Conservation (phyloP, 768 basidiomycete genomes). For the Collybia mongolica region DNA sequence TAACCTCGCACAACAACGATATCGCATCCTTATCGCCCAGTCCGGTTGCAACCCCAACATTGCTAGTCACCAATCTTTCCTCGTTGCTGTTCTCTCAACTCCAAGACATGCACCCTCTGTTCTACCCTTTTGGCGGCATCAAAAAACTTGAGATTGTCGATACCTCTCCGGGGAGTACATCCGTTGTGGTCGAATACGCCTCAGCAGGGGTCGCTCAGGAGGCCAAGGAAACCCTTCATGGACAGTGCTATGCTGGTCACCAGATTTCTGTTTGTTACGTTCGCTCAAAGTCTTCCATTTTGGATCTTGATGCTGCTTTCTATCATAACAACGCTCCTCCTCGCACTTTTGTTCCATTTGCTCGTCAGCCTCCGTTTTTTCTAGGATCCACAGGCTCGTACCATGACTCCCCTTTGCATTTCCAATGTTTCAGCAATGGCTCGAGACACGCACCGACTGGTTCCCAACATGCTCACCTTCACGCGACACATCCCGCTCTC, state of each 20-base stretch:
- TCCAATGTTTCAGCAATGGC: slow-evolving; percentile 9
- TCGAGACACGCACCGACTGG: background rate
- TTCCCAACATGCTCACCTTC: slow-evolving; percentile 7
- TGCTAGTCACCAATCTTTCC: slow-evolving; percentile 68
- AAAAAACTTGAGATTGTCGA: slow-evolving; percentile 57
- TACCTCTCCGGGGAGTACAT: slow-evolving; percentile 40
- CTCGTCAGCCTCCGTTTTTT: slow-evolving; percentile 12
- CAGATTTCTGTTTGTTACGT: slow-evolving; percentile 35
- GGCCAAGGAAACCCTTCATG: slow-evolving; percentile 59
- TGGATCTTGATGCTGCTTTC: slow-evolving; percentile 13
- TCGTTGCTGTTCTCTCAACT: slow-evolving; percentile 63
- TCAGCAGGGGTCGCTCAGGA: slow-evolving; percentile 55
- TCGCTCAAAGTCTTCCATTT: slow-evolving; percentile 17
- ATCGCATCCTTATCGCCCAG: slow-evolving; percentile 29
- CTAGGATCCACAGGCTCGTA: slow-evolving; percentile 10
- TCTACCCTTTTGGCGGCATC: slow-evolving; percentile 70
- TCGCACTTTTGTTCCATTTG: slow-evolving; percentile 11
- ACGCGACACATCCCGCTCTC: slow-evolving; percentile 14
- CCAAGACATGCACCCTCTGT: slow-evolving; percentile 69
- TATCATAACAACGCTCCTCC: slow-evolving; percentile 13
- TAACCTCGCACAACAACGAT: slow-evolving; percentile 27
- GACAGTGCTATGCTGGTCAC: slow-evolving; percentile 58
- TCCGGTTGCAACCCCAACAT: slow-evolving; percentile 41
- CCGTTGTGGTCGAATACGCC: slow-evolving; percentile 66
- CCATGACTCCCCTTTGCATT: slow-evolving; percentile 8